Evolutionary conservation across 2,329 filamentous ascomycete genomes (phyloP).

Genomic region (Clonostachys rosea): DNA sequence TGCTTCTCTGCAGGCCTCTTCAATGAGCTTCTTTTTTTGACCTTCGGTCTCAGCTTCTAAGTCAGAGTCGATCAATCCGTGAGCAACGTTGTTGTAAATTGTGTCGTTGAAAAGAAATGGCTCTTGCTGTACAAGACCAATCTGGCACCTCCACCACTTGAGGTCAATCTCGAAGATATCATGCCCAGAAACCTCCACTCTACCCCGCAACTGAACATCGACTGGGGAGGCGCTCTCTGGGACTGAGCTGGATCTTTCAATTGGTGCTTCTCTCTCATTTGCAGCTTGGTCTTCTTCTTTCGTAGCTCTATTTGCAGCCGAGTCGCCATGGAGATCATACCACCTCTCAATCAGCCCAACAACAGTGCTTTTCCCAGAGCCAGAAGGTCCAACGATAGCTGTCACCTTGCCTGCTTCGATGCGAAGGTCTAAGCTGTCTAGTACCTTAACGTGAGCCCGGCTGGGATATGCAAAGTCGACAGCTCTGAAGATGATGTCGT

Average conservation of each 20-base stretch:
- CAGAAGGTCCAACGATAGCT: constrained; percentile 51
- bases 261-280: too few relatives aligned
- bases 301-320: constrained; percentile 21
- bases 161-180: constrained; percentile 21
- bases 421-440: constrained; percentile 23
- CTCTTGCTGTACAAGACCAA: constrained; percentile 41
- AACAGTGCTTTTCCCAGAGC: constrained; percentile 58
- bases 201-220: too few relatives aligned
- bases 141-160: constrained; percentile 39
- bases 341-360: constrained; percentile 45
- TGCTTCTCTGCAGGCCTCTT: constrained; percentile 82
- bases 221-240: too few relatives aligned
- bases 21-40: constrained; percentile 48
- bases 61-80: constrained; percentile 26
- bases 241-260: too few relatives aligned
- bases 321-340: constrained; percentile 36
- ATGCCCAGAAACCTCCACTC: constrained; percentile 17
- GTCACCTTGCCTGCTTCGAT: constrained; percentile 42
- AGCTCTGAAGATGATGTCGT: too few relatives aligned
- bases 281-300: too few relatives aligned
- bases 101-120: constrained; percentile 38
- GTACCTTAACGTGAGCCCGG: constrained; percentile 21
- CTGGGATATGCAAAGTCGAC: constrained; percentile 22
- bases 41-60: constrained; percentile 6
- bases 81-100: constrained; percentile 28